These are phyloP conservation scores for Collybia sordida DNA, from an alignment of 768 basidiomycete genomes.

Conservation along the genomic window DNA sequence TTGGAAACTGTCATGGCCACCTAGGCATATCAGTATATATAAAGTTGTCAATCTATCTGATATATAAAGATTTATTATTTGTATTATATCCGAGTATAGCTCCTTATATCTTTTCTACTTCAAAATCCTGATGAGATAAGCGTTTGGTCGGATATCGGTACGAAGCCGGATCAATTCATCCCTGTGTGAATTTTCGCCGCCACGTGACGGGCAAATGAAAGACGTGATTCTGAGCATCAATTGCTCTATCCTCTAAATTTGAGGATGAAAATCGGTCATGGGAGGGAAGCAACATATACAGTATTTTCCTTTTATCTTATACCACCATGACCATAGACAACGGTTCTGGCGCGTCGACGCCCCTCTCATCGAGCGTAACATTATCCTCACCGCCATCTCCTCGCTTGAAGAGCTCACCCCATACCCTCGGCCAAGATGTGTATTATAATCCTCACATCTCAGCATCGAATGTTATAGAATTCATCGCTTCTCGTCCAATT, in stretches of 20 bases:
- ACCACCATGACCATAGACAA: slow-evolving; percentile 14
- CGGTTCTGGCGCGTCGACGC: slow-evolving; percentile 37
- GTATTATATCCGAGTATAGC: too few species aligned
- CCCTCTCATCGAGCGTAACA: slow-evolving; percentile 39
- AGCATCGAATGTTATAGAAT: slow-evolving; percentile 69
- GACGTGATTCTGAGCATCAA: slow-evolving; percentile 45
- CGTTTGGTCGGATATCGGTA: too few species aligned
- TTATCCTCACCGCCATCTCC: slow-evolving; percentile 38
- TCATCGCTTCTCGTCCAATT: slow-evolving; percentile 53
- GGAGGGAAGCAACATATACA: slow-evolving; percentile 2
- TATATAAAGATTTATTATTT: too few species aligned
- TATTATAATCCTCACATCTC: slow-evolving; percentile 45
- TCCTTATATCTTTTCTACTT: too few species aligned
- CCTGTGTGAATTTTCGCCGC: background rate
- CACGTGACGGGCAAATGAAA: slow-evolving; percentile 23
- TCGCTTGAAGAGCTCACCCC: slow-evolving; percentile 20
- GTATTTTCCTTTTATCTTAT: background rate
- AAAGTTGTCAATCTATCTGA: too few species aligned
- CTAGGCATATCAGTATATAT: too few species aligned
- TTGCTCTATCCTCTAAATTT: slow-evolving; percentile 27
- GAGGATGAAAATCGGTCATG: slow-evolving; percentile 16
- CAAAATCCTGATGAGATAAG: too few species aligned
- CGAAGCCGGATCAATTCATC: background rate
- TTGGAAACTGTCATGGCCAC: too few species aligned
- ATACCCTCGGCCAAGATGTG: slow-evolving; percentile 24